Evolutionary conservation across 2,329 filamentous ascomycete species (phyloP).

Genomic region (Helicocarpus griseus): DNA sequence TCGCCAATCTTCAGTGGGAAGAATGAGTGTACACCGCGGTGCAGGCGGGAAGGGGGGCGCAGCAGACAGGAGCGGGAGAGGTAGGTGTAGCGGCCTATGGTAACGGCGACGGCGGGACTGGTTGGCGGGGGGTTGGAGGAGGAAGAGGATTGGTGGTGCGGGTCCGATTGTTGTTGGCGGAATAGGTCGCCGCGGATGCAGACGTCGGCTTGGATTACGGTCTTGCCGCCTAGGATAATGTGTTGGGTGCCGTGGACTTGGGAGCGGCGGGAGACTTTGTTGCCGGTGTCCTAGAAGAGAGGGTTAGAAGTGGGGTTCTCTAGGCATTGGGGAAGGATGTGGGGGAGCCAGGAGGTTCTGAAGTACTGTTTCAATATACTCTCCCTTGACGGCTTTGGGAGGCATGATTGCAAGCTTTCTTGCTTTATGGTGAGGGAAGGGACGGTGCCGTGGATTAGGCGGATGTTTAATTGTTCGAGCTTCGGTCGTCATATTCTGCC

Average conservation of each 20-base stretch:
- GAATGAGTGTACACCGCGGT: constrained; percentile 55
- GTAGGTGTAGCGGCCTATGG: constrained; percentile 86
- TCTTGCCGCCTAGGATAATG: constrained; percentile 93
- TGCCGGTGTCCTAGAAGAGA: constrained; percentile 70
- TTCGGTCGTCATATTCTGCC: no score
- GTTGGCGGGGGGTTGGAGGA: constrained; percentile 19
- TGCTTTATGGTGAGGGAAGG: background rate
- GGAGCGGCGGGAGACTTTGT: constrained; percentile 91
- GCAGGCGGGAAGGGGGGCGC: constrained; percentile 71
- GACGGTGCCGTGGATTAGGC: background rate
- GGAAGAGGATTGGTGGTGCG: constrained; percentile 18
- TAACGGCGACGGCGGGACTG: constrained; percentile 49
- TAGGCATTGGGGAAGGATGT: background rate
- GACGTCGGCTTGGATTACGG: constrained; percentile 89
- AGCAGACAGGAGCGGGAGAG: constrained; percentile 69
- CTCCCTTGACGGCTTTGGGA: constrained; percentile 68
- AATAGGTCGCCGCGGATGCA: constrained; percentile 87
- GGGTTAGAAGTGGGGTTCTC: constrained; percentile 1
- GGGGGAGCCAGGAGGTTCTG: background rate
- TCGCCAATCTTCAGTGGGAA: constrained; percentile 89
- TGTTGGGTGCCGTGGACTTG: constrained; percentile 92
- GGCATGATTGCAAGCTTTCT: constrained; percentile 47
- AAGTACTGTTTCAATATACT: constrained; percentile 91
- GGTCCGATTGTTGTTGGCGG: constrained; percentile 44
- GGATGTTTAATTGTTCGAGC: no score